Conservation (phyloP, 768 basidiomycete species). For the Boletus insuetus region DNA sequence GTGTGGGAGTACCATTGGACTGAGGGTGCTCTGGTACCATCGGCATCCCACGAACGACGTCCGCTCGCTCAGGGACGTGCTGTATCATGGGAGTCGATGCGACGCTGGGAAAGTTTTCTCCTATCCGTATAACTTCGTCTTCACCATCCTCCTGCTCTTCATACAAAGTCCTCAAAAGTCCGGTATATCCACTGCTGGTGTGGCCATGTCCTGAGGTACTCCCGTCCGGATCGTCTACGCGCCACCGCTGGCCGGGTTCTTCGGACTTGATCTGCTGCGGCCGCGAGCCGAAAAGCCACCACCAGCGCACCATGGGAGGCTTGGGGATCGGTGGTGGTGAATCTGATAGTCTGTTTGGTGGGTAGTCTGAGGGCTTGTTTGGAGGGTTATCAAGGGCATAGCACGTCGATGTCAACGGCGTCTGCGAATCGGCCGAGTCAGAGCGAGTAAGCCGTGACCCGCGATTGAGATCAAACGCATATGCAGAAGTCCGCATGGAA, state of each 20-base stretch:
- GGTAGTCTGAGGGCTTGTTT: constrained; percentile 1
- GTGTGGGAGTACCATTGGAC: background rate
- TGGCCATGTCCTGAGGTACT: constrained; percentile 22
- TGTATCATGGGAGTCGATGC: constrained; percentile 13
- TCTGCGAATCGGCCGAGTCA: constrained; percentile 28
- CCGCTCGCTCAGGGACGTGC: constrained; percentile 8
- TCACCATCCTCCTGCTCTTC: constrained; percentile 13
- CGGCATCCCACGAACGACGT: constrained; percentile 1
- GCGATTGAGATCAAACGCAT: background rate
- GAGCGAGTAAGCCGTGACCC: constrained; percentile 16
- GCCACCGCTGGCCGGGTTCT: constrained; percentile 22
- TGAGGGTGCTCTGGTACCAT: constrained; percentile 1
- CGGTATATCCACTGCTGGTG: constrained; percentile 3
- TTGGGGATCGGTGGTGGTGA: constrained; percentile 5
- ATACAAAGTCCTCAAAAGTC: constrained; percentile 4
- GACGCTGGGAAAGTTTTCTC: constrained; percentile 12
- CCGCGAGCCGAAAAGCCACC: constrained; percentile 23
- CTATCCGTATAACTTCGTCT: constrained; percentile 20
- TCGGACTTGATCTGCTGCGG: constrained; percentile 24
- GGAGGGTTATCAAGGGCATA: constrained; percentile 12
- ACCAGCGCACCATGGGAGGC: constrained; percentile 19
- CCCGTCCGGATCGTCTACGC: constrained; percentile 25
- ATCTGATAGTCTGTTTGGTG: constrained; percentile 1
- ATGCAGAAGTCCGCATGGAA: constrained; percentile 14
- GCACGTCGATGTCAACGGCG: constrained; percentile 19